These are phyloP conservation scores for Phlebiopsis gigantea DNA, from an alignment of 768 basidiomycete species.

Conservation along the genomic window DNA sequence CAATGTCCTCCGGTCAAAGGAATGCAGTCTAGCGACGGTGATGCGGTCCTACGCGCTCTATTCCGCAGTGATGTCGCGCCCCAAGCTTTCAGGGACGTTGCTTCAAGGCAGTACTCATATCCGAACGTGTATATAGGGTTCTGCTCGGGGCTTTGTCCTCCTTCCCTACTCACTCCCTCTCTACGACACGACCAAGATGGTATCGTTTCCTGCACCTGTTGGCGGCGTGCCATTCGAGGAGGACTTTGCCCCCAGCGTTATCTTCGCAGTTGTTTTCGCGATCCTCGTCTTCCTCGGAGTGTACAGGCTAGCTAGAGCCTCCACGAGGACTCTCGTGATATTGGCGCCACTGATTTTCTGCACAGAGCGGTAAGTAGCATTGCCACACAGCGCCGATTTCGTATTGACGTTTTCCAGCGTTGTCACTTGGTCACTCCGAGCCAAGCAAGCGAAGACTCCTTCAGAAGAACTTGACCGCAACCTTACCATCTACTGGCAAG, in stretches of 20 bases:
- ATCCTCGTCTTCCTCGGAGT: conserved; percentile 13
- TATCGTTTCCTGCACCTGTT: conserved; percentile 7
- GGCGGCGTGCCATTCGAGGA: conserved; percentile 5
- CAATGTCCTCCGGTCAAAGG: background rate
- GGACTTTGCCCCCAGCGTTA: conserved; percentile 22
- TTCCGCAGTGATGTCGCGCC: background rate
- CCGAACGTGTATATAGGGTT: background rate
- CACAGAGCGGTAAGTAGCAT: conserved; percentile 18
- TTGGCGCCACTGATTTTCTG: conserved; percentile 13
- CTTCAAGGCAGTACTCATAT: background rate
- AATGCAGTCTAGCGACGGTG: too few relatives aligned
- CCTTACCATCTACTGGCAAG: conserved; percentile 11
- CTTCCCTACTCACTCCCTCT: background rate
- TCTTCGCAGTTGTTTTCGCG: conserved; percentile 19
- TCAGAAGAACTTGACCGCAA: background rate
- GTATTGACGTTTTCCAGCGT: background rate
- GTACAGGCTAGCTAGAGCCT: conserved; percentile 9
- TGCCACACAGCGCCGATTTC: background rate
- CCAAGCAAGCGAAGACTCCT: conserved; percentile 7
- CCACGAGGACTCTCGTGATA: conserved; percentile 13
- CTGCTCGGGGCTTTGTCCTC: background rate
- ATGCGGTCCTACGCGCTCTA: background rate
- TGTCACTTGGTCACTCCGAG: background rate
- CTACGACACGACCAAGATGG: background rate
- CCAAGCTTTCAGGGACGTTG: background rate